Evolutionary conservation across 768 basidiomycete species (phyloP).

Genomic region (Leccinum longicurvipes): DNA sequence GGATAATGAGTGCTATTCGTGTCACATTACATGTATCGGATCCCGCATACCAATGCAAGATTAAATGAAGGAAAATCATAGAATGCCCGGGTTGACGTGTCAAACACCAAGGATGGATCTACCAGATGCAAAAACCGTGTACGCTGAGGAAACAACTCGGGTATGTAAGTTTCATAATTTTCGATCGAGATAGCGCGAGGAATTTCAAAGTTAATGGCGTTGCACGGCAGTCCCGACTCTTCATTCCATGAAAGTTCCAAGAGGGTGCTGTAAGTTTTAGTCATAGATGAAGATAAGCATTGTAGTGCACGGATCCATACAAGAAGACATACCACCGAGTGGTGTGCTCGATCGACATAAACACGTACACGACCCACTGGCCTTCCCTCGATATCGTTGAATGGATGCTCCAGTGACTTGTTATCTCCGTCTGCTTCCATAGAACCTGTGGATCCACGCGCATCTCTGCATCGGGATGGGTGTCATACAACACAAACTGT

Average conservation of each 20-base stretch:
- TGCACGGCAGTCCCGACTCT: neutral
- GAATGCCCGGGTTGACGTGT: neutral
- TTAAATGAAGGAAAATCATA: neutral
- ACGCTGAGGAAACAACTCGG: neutral
- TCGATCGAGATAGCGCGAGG: neutral
- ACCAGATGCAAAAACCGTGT: neutral
- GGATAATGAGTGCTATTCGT: neutral
- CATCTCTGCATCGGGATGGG: neutral
- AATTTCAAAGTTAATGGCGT: neutral
- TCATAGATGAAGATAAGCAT: too few relatives aligned
- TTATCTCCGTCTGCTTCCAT: neutral
- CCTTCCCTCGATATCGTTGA: neutral
- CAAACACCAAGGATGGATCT: neutral
- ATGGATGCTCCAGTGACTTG: neutral
- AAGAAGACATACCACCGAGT: too few relatives aligned
- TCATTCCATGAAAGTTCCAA: too few relatives aligned
- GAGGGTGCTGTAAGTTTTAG: too few relatives aligned
- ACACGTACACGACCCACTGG: neutral
- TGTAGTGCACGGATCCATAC: too few relatives aligned
- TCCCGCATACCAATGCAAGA: neutral
- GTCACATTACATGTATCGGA: neutral
- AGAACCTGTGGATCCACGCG: neutral
- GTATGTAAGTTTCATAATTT: neutral
- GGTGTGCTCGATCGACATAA: neutral
- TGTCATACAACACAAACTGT: constrained; percentile 4